phyloP scores from a whole-genome alignment of 495 filamentous ascomycete genomes.

The Viridothelium virens region DNA sequence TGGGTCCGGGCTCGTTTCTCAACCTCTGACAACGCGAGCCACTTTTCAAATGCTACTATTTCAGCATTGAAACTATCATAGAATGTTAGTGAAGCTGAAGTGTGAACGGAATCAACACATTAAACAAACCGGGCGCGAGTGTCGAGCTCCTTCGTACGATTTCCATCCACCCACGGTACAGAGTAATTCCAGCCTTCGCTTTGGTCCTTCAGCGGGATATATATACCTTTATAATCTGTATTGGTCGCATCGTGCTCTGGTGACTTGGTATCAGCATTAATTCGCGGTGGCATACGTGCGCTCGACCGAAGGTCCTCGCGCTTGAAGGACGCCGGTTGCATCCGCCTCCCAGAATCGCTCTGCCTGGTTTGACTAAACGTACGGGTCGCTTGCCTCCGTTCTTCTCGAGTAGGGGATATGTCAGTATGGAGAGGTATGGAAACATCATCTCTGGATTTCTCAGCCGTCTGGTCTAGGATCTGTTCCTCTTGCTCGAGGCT shows the following conservation, averaged over 20 bases:
- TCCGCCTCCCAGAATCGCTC: neutral
- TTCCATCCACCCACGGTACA: neutral
- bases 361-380: neutral
- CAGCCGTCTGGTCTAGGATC: no score
- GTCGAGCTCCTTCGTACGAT: neutral
- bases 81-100: neutral
- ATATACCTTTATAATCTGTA: neutral
- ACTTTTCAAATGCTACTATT: neutral
- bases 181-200: neutral
- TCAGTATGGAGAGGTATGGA: no score
- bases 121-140: neutral
- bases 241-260: neutral
- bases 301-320: neutral
- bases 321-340: neutral
- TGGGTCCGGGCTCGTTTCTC: conserved; percentile 7
- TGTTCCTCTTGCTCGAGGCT: no score
- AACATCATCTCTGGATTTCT: no score
- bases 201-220: neutral
- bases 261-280: neutral
- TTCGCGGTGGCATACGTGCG: neutral
- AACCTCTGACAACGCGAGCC: neutral
- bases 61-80: neutral
- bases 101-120: neutral
- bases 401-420: no score
- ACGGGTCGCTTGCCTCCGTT: no score